A percentile compares a stretch with the other conserved stretches of the same genome.
Evolutionary conservation across 352 stramenopile species (phyloP).

Genomic region (Globisporangium ultimum): DNA sequence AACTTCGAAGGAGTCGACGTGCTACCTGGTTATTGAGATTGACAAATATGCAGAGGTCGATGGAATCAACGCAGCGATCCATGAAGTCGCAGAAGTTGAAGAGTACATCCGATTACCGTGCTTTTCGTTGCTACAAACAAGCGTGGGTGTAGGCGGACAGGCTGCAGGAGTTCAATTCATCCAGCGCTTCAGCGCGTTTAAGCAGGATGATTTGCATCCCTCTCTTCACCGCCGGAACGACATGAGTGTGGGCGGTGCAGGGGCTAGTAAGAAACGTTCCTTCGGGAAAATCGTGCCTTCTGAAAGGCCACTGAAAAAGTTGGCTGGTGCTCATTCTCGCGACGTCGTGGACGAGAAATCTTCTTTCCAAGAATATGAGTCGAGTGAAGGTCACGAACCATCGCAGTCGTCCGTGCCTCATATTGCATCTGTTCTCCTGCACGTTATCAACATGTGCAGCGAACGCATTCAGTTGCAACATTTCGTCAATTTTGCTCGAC

Average conservation of each 20-base stretch:
- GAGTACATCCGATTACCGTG: slow-evolving; percentile 74
- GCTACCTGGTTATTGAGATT: slow-evolving; percentile 84
- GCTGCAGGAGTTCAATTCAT: slow-evolving; percentile 83
- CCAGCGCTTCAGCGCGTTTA: slow-evolving; percentile 78
- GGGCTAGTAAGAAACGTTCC: slow-evolving; percentile 36
- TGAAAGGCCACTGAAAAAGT: slow-evolving; percentile 29
- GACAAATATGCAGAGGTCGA: slow-evolving; percentile 81
- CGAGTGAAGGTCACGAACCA: slow-evolving; percentile 9
- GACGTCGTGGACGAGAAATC: slow-evolving; percentile 8
- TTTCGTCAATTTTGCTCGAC: slow-evolving; percentile 85
- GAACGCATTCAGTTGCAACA: slow-evolving; percentile 85
- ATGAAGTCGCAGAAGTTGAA: slow-evolving; percentile 51
- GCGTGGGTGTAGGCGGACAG: slow-evolving; percentile 45
- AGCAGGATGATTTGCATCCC: slow-evolving; percentile 66
- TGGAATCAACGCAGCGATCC: slow-evolving; percentile 40
- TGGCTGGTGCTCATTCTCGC: slow-evolving; percentile 23
- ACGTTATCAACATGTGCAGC: slow-evolving; percentile 82
- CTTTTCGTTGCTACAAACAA: slow-evolving; percentile 81
- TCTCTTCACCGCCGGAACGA: slow-evolving; percentile 52
- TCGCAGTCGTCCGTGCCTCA: slow-evolving; percentile 48
- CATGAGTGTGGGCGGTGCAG: slow-evolving; percentile 23
- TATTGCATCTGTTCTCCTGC: slow-evolving; percentile 72
- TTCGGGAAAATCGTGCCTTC: slow-evolving; percentile 18
- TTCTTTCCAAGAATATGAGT: slow-evolving; percentile 15
- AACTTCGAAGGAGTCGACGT: slow-evolving; percentile 80